phyloP scores from a whole-genome alignment of 2,329 filamentous ascomycete genomes.

The Epichloe sp. region DNA sequence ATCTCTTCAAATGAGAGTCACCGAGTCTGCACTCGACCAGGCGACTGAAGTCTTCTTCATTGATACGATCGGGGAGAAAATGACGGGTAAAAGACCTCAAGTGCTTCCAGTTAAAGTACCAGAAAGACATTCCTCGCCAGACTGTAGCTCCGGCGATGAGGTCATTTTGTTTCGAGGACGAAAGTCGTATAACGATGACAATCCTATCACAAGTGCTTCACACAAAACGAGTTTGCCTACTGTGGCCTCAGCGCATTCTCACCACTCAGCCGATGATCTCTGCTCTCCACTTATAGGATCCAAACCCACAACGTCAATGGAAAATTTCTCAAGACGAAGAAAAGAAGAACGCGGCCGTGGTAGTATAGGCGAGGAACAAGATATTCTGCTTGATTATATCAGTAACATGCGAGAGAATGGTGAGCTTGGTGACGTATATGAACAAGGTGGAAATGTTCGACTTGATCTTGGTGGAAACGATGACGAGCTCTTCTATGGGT shows the following conservation, averaged over 20 bases:
- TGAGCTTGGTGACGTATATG: conserved; percentile 46
- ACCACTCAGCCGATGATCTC: background rate
- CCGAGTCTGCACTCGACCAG: background rate
- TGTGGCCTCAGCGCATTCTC: background rate
- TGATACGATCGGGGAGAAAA: conserved; percentile 21
- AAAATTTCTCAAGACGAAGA: background rate
- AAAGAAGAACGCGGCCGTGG: background rate
- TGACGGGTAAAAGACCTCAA: background rate
- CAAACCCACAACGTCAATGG: background rate
- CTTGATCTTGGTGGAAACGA: conserved; percentile 17
- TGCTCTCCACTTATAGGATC: background rate
- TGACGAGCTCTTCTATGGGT: conserved; percentile 5
- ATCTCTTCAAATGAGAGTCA: background rate
- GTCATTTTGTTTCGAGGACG: conserved; percentile 55
- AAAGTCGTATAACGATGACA: conserved; percentile 12
- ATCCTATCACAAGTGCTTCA: background rate
- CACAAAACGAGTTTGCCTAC: background rate
- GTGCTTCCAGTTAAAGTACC: conserved; percentile 6
- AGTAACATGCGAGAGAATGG: conserved; percentile 45
- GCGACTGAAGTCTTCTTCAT: conserved; percentile 19
- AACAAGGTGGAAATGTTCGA: conserved; percentile 42
- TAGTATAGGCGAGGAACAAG: conserved; percentile 26
- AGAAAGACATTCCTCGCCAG: conserved; percentile 11
- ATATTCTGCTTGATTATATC: conserved; percentile 57
- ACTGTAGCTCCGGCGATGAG: conserved; percentile 45